Evolutionary conservation across 75 land plant species (phyloP).

Genomic region (Picea sitchensis): DNA sequence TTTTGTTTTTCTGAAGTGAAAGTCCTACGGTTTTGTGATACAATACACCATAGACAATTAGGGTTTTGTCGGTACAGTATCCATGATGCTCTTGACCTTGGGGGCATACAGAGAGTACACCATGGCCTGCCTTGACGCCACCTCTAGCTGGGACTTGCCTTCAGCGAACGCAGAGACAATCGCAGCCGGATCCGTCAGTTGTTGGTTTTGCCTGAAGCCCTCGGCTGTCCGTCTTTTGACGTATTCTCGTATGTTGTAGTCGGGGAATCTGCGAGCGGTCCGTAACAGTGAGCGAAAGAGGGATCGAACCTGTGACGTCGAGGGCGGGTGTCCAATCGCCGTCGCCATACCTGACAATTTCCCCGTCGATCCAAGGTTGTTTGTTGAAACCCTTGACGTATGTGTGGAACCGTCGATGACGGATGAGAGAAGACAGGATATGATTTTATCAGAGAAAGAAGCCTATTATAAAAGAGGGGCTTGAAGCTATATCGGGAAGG

Average conservation of each 20-base stretch:
- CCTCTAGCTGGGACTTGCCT: constrained; percentile 69
- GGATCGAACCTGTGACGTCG: constrained; percentile 38
- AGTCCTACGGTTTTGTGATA: not conserved
- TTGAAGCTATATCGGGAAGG: too few relatives aligned
- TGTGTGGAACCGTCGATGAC: too few relatives aligned
- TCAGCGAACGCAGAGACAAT: constrained; percentile 46
- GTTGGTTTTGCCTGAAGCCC: constrained; percentile 48
- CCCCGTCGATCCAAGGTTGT: too few relatives aligned
- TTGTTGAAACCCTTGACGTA: too few relatives aligned
- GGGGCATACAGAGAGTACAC: constrained; percentile 78
- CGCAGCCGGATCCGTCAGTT: constrained; percentile 33
- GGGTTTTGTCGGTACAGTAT: constrained; percentile 15
- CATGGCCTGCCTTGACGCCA: constrained; percentile 66
- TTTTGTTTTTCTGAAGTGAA: not conserved
- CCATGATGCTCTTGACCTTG: constrained; percentile 80
- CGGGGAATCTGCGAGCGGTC: constrained; percentile 56
- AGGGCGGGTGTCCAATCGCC: constrained; percentile 24
- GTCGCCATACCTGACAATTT: constrained; percentile 9
- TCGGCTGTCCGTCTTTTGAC: constrained; percentile 54
- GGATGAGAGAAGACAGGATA: too few relatives aligned
- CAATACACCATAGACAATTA: not conserved
- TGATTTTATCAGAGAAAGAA: too few relatives aligned
- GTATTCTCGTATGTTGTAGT: constrained; percentile 92
- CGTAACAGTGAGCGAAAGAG: constrained; percentile 60
- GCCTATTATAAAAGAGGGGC: too few relatives aligned